These are phyloP conservation scores for Leishmania arabica DNA, from an alignment of 208 protist species.

Conservation along the genomic window DNA sequence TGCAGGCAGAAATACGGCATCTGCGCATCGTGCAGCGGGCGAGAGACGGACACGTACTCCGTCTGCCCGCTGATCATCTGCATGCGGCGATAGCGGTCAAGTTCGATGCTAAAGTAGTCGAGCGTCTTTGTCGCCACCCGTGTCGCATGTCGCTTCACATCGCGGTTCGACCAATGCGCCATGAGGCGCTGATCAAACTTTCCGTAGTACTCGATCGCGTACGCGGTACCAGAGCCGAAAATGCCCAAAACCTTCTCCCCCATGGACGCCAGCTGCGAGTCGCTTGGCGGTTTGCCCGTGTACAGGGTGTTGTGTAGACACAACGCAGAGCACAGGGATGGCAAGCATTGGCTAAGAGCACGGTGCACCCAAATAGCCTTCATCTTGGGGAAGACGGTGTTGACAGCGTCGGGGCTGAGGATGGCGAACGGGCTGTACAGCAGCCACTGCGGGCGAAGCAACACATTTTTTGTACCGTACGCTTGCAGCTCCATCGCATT, in stretches of 20 bases:
- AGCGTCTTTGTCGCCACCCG: conserved; percentile 87
- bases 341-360: conserved; percentile 80
- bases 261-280: conserved; percentile 78
- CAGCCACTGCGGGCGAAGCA: conserved; percentile 77
- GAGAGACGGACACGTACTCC: conserved; percentile 75
- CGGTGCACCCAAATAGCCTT: conserved; percentile 88
- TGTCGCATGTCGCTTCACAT: conserved; percentile 81
- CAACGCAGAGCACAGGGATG: conserved; percentile 87
- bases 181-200: conserved; percentile 81
- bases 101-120: conserved; percentile 80
- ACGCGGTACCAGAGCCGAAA: conserved; percentile 86
- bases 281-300: conserved; percentile 84
- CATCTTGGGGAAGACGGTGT: conserved; percentile 78
- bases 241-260: conserved; percentile 90
- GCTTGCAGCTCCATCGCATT: conserved; percentile 83
- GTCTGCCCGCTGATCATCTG: conserved; percentile 90
- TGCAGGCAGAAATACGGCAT: conserved; percentile 91
- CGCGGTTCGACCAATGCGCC: conserved; percentile 91
- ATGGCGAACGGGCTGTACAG: conserved; percentile 88
- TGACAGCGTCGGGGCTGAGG: conserved; percentile 62
- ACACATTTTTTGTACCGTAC: conserved; percentile 70
- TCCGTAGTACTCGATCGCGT: conserved; percentile 84
- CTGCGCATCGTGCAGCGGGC: conserved; percentile 84
- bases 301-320: conserved; percentile 88
- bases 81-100: conserved; percentile 87